Percentiles rank a stretch among this genome's conserved stretches.
These are phyloP conservation scores for Arthrobotrys sinensis DNA, from an alignment of 2,329 filamentous ascomycete genomes.

Conservation along the genomic window DNA sequence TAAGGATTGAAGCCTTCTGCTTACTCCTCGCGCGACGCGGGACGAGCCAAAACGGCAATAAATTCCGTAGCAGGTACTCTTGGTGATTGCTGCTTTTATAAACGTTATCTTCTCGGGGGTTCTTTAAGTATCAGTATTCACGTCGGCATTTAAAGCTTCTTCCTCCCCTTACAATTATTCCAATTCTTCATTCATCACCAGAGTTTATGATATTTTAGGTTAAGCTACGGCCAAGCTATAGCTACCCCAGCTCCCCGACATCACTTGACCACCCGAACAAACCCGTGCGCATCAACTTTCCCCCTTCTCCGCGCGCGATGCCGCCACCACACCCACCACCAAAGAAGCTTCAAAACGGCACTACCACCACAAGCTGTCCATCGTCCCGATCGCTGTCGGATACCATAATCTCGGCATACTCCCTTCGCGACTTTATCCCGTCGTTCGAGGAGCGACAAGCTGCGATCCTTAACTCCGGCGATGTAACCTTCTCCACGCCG, in stretches of 20 bases:
- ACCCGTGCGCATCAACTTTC: neutral
- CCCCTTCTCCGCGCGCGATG: neutral
- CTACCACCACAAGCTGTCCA: neutral
- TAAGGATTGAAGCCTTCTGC: neutral
- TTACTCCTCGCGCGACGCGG: neutral
- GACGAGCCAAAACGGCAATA: constrained; percentile 6
- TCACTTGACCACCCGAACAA: constrained; percentile 8
- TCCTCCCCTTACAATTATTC: too few species aligned
- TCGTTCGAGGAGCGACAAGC: neutral
- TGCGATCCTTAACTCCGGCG: neutral
- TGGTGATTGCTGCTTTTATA: too few species aligned
- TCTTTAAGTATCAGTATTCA: too few species aligned
- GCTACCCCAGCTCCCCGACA: constrained; percentile 18
- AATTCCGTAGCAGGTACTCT: neutral
- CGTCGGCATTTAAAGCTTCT: too few species aligned
- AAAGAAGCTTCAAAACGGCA: neutral
- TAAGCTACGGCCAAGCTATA: neutral
- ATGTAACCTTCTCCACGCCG: constrained; percentile 31
- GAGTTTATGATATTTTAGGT: too few species aligned
- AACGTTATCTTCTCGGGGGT: too few species aligned
- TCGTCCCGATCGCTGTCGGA: constrained; percentile 17
- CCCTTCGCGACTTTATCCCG: constrained; percentile 24
- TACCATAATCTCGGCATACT: constrained; percentile 43
- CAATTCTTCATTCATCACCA: too few species aligned
- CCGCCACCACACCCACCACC: neutral